phyloP scores from a whole-genome alignment of 108 stramenopile species.

The Skeletonema grethae region DNA sequence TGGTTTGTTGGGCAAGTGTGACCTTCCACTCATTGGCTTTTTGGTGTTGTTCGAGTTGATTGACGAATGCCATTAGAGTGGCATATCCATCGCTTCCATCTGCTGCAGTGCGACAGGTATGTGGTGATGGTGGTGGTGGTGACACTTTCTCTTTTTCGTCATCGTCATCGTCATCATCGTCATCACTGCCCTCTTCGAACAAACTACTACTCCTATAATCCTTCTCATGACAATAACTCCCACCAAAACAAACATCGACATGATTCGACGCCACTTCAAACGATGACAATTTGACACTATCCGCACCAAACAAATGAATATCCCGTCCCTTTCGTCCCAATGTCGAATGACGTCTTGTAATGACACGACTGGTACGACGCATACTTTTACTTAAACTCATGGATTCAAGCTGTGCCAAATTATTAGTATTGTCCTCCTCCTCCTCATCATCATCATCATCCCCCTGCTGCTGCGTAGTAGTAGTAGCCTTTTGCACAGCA shows the following conservation, averaged over 20 bases:
- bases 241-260: conserved; percentile 48
- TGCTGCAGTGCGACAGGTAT: not conserved
- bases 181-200: not conserved
- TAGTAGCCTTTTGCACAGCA: too few relatives aligned
- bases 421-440: too few relatives aligned
- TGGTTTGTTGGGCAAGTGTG: conserved; percentile 72
- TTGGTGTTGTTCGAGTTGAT: conserved; percentile 52
- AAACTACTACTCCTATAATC: not conserved
- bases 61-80: conserved; percentile 46
- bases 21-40: conserved; percentile 65
- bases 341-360: not conserved
- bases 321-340: conserved; percentile 19
- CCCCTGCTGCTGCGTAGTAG: too few relatives aligned
- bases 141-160: not conserved
- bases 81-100: conserved; percentile 48
- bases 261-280: conserved; percentile 8
- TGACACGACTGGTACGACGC: not conserved
- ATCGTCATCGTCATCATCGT: not conserved
- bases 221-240: conserved; percentile 13
- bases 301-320: conserved; percentile 37
- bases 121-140: not conserved
- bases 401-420: not conserved
- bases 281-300: conserved; percentile 18
- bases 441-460: too few relatives aligned
- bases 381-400: not conserved